phyloP scores from a whole-genome alignment of 2,329 filamentous ascomycete genomes.

The Aspergillus versicolor region DNA sequence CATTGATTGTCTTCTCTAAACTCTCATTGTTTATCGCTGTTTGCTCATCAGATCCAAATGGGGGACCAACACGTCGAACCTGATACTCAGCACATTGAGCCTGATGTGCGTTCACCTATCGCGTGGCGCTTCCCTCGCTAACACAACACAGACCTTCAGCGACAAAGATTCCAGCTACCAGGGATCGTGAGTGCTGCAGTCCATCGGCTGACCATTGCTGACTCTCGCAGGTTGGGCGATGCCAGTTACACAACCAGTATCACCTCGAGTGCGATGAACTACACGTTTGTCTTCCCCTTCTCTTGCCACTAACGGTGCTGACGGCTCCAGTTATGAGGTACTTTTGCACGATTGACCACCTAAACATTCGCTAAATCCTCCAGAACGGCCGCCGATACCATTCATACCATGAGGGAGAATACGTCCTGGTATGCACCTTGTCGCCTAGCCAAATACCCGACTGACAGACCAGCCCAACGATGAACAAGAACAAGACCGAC shows the following conservation, averaged over 20 bases:
- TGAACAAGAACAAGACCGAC: slow-evolving; percentile 35
- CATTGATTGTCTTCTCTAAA: no score
- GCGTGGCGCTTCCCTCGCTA: not conserved
- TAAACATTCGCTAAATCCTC: not conserved
- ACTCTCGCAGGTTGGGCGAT: slow-evolving; percentile 22
- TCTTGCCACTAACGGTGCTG: slow-evolving; percentile 2
- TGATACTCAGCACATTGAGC: not conserved
- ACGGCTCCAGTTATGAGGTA: slow-evolving; percentile 32
- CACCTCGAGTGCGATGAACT: slow-evolving; percentile 31
- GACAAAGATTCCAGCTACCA: slow-evolving; percentile 29
- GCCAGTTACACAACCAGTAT: slow-evolving; percentile 32
- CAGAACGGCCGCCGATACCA: slow-evolving; percentile 35
- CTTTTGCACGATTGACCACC: not conserved
- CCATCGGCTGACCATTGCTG: not conserved
- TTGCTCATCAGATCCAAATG: slow-evolving; percentile 1
- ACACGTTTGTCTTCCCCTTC: slow-evolving; percentile 25
- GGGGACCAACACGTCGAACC: not conserved
- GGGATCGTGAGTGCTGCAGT: slow-evolving; percentile 24
- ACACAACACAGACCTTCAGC: slow-evolving; percentile 17
- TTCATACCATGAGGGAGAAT: slow-evolving; percentile 33
- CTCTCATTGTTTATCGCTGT: not conserved
- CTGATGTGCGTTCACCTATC: slow-evolving; percentile 8
- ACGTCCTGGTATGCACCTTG: slow-evolving; percentile 23
- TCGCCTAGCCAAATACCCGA: not conserved
- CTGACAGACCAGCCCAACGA: slow-evolving; percentile 29